phyloP scores from a whole-genome alignment of 164 flowering plant genomes.

The grape (Vitis vinifera) region DNA sequence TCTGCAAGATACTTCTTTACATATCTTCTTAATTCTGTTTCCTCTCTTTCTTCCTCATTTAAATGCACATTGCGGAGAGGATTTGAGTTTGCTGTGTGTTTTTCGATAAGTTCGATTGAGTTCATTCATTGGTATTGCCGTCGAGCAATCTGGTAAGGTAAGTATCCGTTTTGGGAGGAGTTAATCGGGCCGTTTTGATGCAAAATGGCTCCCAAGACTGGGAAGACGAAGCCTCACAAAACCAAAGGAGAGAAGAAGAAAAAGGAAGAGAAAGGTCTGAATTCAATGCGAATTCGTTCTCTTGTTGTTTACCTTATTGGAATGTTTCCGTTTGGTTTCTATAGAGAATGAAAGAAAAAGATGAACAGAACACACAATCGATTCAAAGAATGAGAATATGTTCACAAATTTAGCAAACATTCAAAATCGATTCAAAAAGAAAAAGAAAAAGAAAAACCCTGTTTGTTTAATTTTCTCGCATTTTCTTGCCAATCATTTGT shows the following conservation, averaged over 20 bases:
- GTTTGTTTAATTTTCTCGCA: neutral
- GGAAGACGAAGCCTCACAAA: slow-evolving; percentile 78
- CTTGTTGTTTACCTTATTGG: too few relatives aligned
- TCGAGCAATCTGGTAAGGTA: neutral
- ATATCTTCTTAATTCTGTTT: neutral
- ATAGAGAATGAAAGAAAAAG: too few relatives aligned
- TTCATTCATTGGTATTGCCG: slow-evolving; percentile 1
- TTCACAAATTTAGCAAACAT: too few relatives aligned
- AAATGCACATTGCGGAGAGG: neutral
- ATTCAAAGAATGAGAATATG: too few relatives aligned
- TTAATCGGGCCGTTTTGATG: slow-evolving; percentile 10
- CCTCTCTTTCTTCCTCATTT: slow-evolving; percentile 3
- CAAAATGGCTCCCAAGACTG: slow-evolving; percentile 82
- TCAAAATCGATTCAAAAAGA: slow-evolving; percentile 47
- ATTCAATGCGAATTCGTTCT: neutral
- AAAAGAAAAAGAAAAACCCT: slow-evolving; percentile 87
- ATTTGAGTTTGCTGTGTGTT: neutral
- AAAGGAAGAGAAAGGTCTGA: slow-evolving; percentile 89
- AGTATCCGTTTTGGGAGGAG: neutral
- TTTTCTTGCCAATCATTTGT: neutral
- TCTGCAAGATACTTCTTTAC: too few relatives aligned
- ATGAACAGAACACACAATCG: too few relatives aligned
- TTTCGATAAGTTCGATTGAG: slow-evolving; percentile 9
- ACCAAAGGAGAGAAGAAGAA: slow-evolving; percentile 93
- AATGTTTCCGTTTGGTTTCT: too few relatives aligned